phyloP scores from a whole-genome alignment of 345 rosid species.

The Citrus maxima region DNA sequence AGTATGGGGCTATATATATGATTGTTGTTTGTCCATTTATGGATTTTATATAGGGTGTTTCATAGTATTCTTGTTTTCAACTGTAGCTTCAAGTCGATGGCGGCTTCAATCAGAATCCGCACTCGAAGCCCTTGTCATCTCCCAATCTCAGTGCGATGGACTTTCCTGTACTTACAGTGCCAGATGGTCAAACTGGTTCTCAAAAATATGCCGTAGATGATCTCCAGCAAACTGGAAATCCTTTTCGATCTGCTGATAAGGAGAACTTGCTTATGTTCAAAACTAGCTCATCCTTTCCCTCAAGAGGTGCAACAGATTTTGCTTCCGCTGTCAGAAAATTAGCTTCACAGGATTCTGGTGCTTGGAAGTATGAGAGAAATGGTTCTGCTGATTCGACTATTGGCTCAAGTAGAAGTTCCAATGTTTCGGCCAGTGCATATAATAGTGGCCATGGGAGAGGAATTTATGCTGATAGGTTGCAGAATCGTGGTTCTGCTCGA shows the following conservation, averaged over 20 bases:
- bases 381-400: conserved; percentile 66
- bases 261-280: conserved; percentile 74
- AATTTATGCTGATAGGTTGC: conserved; percentile 61
- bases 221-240: conserved; percentile 55
- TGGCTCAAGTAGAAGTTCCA: conserved; percentile 83
- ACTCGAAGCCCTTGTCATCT: conserved; percentile 60
- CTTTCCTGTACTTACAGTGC: conserved; percentile 73
- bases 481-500: conserved; percentile 60
- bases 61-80: conserved; percentile 17
- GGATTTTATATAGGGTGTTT: conserved; percentile 3
- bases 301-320: conserved; percentile 68
- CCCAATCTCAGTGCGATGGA: conserved; percentile 78
- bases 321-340: conserved; percentile 93
- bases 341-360: conserved; percentile 76
- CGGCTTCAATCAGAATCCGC: conserved; percentile 65
- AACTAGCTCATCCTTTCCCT: conserved; percentile 48
- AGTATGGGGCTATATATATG: not conserved
- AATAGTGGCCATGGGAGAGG: conserved; percentile 64
- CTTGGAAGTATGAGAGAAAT: conserved; percentile 84
- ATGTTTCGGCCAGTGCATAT: conserved; percentile 50
- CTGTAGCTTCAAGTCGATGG: conserved; percentile 93
- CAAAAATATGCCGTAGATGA: conserved; percentile 71
- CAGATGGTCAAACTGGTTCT: conserved; percentile 55
- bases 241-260: conserved; percentile 64
- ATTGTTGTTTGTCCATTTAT: not conserved